Evolutionary conservation across 495 filamentous ascomycete genomes (phyloP).

Genomic region (Aspergillus sparsus): DNA sequence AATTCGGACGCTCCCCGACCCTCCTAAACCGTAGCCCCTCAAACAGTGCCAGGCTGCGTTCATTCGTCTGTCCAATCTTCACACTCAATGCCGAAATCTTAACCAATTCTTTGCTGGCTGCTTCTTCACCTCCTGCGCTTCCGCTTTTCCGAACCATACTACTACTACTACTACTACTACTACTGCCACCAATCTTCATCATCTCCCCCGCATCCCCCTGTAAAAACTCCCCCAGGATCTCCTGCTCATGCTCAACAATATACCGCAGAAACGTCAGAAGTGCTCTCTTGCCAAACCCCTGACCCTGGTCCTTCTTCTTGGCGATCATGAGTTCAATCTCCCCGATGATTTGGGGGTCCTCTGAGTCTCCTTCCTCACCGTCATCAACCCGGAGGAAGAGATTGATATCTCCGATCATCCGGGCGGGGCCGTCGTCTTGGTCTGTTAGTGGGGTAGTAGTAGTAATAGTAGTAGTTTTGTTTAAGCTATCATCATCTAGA

Average conservation of each 20-base stretch:
- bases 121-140: neutral
- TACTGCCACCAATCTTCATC: conserved; percentile 17
- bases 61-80: conserved; percentile 61
- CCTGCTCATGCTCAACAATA: conserved; percentile 47
- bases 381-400: conserved; percentile 67
- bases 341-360: conserved; percentile 52
- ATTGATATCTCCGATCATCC: conserved; percentile 86
- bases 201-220: conserved; percentile 21
- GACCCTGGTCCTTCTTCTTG: conserved; percentile 52
- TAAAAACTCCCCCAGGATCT: conserved; percentile 63
- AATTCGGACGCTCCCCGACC: conserved; percentile 52
- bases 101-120: neutral
- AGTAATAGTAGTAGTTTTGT: neutral
- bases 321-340: conserved; percentile 94
- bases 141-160: conserved; percentile 7
- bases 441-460: conserved; percentile 22
- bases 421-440: conserved; percentile 50
- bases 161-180: neutral
- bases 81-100: conserved; percentile 51
- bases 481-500: too few relatives aligned
- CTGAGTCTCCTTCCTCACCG: conserved; percentile 33
- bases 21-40: conserved; percentile 58
- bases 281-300: conserved; percentile 65
- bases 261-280: conserved; percentile 70
- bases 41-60: conserved; percentile 59